Conservation (phyloP, 306 rosid species). For the Crataegus laevigata region DNA sequence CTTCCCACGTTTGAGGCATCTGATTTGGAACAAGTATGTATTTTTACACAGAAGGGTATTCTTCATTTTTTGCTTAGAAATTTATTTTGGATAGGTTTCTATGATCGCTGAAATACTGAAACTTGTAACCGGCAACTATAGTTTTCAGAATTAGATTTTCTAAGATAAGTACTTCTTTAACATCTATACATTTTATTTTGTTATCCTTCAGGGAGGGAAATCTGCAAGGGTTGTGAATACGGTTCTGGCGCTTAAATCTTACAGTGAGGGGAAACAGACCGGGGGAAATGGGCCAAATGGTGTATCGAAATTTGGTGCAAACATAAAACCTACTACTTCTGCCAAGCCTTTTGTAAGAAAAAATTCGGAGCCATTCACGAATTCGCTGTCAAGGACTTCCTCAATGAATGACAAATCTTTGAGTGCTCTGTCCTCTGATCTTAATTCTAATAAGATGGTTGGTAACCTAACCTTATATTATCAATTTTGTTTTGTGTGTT, state of each 20-base stretch:
- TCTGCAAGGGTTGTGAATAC: conserved; percentile 69
- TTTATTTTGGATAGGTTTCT: too few relatives aligned
- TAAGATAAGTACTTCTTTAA: not conserved
- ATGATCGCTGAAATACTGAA: not conserved
- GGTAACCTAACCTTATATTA: conserved; percentile 35
- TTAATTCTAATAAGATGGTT: conserved; percentile 77
- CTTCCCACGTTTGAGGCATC: conserved; percentile 88
- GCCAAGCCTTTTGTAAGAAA: conserved; percentile 63
- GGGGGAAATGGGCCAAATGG: conserved; percentile 78
- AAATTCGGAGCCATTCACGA: conserved; percentile 79
- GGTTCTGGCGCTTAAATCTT: conserved; percentile 83
- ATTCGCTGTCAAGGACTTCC: conserved; percentile 64
- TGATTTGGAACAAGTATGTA: conserved; percentile 91
- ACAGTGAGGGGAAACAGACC: conserved; percentile 74
- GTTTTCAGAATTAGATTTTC: not conserved
- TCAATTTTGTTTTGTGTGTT: conserved; percentile 10
- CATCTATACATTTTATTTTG: not conserved
- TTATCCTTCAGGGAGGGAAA: conserved; percentile 69
- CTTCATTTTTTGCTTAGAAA: too few relatives aligned
- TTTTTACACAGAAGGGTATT: not conserved
- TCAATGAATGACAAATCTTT: conserved; percentile 54
- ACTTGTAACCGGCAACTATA: not conserved
- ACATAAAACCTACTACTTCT: conserved; percentile 45
- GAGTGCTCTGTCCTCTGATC: conserved; percentile 29
- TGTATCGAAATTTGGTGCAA: conserved; percentile 84